Base-by-base conservation (phyloP, 139 green algal genomes). In the Chlamydomonas eustigma region DNA sequence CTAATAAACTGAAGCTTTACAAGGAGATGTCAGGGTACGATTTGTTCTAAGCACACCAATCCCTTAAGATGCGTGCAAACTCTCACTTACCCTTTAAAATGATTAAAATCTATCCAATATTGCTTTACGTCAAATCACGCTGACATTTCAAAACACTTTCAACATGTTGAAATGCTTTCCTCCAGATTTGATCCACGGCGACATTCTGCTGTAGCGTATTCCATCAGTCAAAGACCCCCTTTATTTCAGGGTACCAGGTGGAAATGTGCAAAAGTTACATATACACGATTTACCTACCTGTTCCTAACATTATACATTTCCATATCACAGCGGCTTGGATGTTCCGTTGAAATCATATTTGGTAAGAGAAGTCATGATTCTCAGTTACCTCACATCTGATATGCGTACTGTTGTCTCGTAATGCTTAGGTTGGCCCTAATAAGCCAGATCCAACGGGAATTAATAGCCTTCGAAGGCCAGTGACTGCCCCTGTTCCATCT, bases 171-270 rank as follows among this genome's bases (percentile, higher is more conserved):
- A 58, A 58, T 58, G 12, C 12, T 58, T 58, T 18, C 12, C 12
- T 68, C 4, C 65, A 72, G 65, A 22, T 72, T 72, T 24, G 65
- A 72, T 39, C 65, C 65, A 6, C 24, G 65, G 22, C 32, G 65
- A 6, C 65, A 72, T 39, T 72, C 65, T 3, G 28, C 65, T n/a
- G 33, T 72, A 12, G 65, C 34, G 28, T 44, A 50, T 33, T 72
- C 65, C 31, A 44, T 72, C 33, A 72, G 34, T 6, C 22, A 72
- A 22, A 72, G 28, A 34, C 65, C 39, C 4, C 24, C 58, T 37
- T 35, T 70, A 28, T 70, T 37, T 35, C 24, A 32, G 6, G 28
- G 58, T 70, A 18, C 58, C 22, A 70, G 34, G 58, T 70, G 58
- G 28, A 32, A 70, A 32, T 32, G 25, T 70, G 58, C 8, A 24